Evolutionary conservation across 2,329 filamentous ascomycete species (phyloP).

Genomic region (Blumeria hordei): DNA sequence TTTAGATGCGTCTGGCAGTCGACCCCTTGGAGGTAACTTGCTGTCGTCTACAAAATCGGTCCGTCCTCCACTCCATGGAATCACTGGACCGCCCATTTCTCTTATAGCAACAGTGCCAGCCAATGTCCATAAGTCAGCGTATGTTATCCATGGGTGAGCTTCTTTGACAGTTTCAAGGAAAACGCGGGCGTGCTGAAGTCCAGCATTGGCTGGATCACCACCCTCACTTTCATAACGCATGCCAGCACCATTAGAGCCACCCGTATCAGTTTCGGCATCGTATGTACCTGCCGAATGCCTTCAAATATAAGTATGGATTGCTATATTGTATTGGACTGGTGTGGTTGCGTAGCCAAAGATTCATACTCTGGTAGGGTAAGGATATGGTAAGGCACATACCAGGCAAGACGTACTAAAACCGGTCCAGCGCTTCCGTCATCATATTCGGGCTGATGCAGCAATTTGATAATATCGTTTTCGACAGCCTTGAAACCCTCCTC

Average conservation of each 20-base stretch:
- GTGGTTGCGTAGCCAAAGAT: not conserved
- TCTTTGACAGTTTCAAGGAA: slow-evolving; percentile 38
- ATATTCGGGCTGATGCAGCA: slow-evolving; percentile 34
- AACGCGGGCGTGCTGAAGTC: slow-evolving; percentile 35
- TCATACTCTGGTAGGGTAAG: not conserved
- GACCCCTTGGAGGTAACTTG: slow-evolving; percentile 31
- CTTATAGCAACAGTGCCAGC: slow-evolving; percentile 32
- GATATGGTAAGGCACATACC: slow-evolving; percentile 18
- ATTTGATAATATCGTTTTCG: slow-evolving; percentile 25
- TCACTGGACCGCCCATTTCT: slow-evolving; percentile 32
- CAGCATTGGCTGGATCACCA: slow-evolving; percentile 39
- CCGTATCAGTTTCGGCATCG: slow-evolving; percentile 31
- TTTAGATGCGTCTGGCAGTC: slow-evolving; percentile 28
- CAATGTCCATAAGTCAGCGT: slow-evolving; percentile 40
- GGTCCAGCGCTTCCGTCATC: slow-evolving; percentile 41
- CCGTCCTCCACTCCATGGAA: slow-evolving; percentile 31
- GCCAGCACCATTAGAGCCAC: slow-evolving; percentile 38
- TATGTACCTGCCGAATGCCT: slow-evolving; percentile 42
- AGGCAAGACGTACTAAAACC: slow-evolving; percentile 37
- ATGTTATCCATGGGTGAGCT: slow-evolving; percentile 37
- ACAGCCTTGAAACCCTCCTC: slow-evolving; percentile 37
- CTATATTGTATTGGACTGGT: no score
- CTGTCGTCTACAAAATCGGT: slow-evolving; percentile 37
- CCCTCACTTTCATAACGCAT: slow-evolving; percentile 42
- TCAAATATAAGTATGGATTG: slow-evolving; percentile 1